These are phyloP conservation scores for Coemansia sp. DNA, from an alignment of 192 early-diverging fungal genomes.

Conservation along the genomic window DNA sequence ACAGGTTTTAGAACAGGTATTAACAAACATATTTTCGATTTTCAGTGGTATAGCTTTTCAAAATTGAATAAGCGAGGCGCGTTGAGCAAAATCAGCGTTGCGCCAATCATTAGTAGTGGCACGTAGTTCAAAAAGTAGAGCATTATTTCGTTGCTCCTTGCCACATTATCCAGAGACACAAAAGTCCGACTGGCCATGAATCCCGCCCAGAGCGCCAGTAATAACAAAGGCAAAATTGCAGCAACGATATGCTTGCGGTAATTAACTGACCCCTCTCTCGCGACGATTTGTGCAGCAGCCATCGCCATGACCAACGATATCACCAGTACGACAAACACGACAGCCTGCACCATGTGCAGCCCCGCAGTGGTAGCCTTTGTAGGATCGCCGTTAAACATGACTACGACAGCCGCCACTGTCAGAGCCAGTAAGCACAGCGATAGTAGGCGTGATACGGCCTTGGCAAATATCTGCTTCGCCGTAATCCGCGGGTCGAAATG, in stretches of 20 bases:
- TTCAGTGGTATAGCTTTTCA: conserved; percentile 13
- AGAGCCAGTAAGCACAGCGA: conserved; percentile 16
- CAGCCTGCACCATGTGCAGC: conserved; percentile 18
- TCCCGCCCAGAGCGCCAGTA: conserved; percentile 30
- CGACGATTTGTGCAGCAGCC: neutral
- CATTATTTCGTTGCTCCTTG: conserved; percentile 19
- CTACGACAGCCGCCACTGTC: conserved; percentile 5
- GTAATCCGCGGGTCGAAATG: conserved; percentile 20
- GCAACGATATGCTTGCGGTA: conserved; percentile 22
- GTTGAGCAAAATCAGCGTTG: conserved; percentile 6
- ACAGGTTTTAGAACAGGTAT: neutral
- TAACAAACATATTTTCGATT: neutral
- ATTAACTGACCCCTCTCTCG: neutral
- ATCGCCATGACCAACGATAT: neutral
- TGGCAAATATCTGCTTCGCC: neutral
- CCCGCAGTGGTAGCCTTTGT: neutral
- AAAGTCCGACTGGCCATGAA: conserved; percentile 23
- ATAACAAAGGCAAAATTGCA: neutral
- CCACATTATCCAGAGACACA: conserved; percentile 21
- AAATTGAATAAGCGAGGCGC: conserved; percentile 42
- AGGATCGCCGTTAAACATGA: conserved; percentile 22
- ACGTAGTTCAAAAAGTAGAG: conserved; percentile 18
- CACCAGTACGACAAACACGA: conserved; percentile 10
- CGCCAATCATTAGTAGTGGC: conserved; percentile 26
- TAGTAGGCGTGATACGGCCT: conserved; percentile 9